A percentile compares a stretch with the other conserved stretches of the same genome.
Conservation (phyloP, 2,329 filamentous ascomycete species). For the Ceratocystis smalleyi region DNA sequence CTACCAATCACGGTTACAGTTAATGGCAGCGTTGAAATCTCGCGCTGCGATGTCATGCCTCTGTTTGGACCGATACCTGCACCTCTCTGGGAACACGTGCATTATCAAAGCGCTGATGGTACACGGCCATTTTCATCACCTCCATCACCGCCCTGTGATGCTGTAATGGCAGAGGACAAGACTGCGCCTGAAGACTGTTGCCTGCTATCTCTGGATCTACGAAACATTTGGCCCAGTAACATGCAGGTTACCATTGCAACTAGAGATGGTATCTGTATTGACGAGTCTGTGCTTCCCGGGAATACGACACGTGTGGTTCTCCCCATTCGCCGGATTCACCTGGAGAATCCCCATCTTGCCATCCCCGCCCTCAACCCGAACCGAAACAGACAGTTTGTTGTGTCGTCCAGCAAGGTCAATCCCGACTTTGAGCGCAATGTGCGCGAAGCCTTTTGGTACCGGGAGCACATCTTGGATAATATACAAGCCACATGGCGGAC, state of each 20-base stretch:
- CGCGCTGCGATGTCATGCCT: constrained; percentile 63
- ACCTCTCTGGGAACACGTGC: constrained; percentile 39
- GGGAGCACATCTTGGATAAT: constrained; percentile 59
- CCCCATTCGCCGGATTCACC: constrained; percentile 57
- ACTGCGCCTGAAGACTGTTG: constrained; percentile 37
- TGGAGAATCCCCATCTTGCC: constrained; percentile 59
- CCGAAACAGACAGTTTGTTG: constrained; percentile 82
- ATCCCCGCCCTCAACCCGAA: constrained; percentile 69
- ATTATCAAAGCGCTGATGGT: neutral
- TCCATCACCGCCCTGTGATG: neutral
- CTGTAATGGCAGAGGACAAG: neutral
- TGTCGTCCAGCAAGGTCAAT: constrained; percentile 62
- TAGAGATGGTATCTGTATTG: constrained; percentile 33
- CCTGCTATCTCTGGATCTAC: constrained; percentile 64
- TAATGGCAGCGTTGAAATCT: constrained; percentile 74
- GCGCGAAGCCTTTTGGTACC: constrained; percentile 82
- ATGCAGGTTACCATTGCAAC: constrained; percentile 50
- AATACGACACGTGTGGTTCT: constrained; percentile 61
- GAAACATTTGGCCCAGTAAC: constrained; percentile 78
- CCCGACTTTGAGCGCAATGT: constrained; percentile 64
- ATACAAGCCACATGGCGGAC: constrained; percentile 59
- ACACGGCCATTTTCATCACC: neutral
- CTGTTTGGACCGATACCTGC: constrained; percentile 51
- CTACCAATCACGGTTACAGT: constrained; percentile 77
- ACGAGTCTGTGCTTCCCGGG: constrained; percentile 47